Conservation (phyloP, 1,284 basidiomycete species). For the Athelia psychrophila region DNA sequence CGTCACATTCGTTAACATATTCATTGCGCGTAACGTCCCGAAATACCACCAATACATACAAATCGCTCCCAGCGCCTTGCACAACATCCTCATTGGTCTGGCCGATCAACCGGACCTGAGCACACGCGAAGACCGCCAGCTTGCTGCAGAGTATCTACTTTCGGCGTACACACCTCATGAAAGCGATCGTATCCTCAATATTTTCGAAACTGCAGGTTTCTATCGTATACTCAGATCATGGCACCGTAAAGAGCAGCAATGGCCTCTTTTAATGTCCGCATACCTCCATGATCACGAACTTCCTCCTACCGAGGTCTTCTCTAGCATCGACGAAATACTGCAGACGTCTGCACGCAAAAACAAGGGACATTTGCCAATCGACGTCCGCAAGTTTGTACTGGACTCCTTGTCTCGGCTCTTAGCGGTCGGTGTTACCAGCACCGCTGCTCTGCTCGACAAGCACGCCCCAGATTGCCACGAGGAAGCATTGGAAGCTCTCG, state of each 20-base stretch:
- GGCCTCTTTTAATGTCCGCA: conserved; percentile 72
- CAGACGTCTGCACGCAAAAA: conserved; percentile 38
- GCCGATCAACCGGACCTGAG: conserved; percentile 68
- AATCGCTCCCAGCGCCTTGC: conserved; percentile 66
- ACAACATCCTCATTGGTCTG: conserved; percentile 77
- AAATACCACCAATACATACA: conserved; percentile 93
- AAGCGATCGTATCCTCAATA: conserved; percentile 58
- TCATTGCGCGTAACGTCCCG: conserved; percentile 93
- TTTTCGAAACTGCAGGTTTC: conserved; percentile 87
- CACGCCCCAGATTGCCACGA: conserved; percentile 66
- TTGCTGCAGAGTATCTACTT: conserved; percentile 94
- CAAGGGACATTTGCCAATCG: conserved; percentile 45
- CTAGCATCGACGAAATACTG: conserved; percentile 64
- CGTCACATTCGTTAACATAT: conserved; percentile 88
- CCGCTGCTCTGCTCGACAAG: conserved; percentile 75
- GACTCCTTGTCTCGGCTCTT: conserved; percentile 66
- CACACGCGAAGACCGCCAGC: conserved; percentile 90
- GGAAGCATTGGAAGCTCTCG: conserved; percentile 47
- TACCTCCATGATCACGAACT: conserved; percentile 77
- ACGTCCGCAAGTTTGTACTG: conserved; percentile 51
- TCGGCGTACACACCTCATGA: conserved; percentile 89
- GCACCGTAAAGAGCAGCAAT: conserved; percentile 75
- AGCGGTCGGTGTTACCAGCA: conserved; percentile 57
- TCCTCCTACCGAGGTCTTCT: conserved; percentile 60
- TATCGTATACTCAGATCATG: conserved; percentile 85